Evolutionary conservation across 352 stramenopile genomes (phyloP).

Genomic region (Aphanomyces invadans): DNA sequence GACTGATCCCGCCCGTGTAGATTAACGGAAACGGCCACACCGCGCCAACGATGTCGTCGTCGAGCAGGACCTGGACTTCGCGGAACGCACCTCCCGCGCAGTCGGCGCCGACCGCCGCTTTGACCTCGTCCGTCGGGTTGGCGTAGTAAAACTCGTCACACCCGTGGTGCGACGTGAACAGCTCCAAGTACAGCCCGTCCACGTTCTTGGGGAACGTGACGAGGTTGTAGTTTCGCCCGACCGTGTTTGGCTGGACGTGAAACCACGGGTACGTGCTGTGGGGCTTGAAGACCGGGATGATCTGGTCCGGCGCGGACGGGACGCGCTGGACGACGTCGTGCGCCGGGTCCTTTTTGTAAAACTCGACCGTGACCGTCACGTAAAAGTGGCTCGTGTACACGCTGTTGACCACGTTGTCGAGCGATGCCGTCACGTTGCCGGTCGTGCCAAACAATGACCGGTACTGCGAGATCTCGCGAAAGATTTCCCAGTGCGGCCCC

Average conservation of each 20-base stretch:
- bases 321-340: slow-evolving; percentile 5
- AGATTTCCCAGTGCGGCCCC: slow-evolving; percentile 41
- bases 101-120: slow-evolving; percentile 22
- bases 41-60: slow-evolving; percentile 50
- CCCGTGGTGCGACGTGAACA: slow-evolving; percentile 64
- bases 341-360: slow-evolving; percentile 35
- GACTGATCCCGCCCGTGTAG: slow-evolving; percentile 69
- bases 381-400: slow-evolving; percentile 60
- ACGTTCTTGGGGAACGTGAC: slow-evolving; percentile 52
- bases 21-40: slow-evolving; percentile 67
- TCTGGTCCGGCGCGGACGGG: slow-evolving; percentile 30
- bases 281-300: slow-evolving; percentile 43
- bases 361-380: slow-evolving; percentile 47
- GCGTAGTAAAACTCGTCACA: slow-evolving; percentile 74
- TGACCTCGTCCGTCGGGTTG: slow-evolving; percentile 43
- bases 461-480: slow-evolving; percentile 64
- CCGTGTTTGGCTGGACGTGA: slow-evolving; percentile 36
- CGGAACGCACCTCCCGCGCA: slow-evolving; percentile 51
- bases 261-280: slow-evolving; percentile 54
- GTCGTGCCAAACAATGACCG: slow-evolving; percentile 37
- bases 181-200: slow-evolving; percentile 55
- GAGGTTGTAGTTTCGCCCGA: slow-evolving; percentile 33
- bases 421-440: slow-evolving; percentile 44
- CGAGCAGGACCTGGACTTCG: slow-evolving; percentile 61
- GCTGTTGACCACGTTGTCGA: slow-evolving; percentile 59